Conservation (phyloP, 352 stramenopile species). For the Globisporangium spinosum region DNA sequence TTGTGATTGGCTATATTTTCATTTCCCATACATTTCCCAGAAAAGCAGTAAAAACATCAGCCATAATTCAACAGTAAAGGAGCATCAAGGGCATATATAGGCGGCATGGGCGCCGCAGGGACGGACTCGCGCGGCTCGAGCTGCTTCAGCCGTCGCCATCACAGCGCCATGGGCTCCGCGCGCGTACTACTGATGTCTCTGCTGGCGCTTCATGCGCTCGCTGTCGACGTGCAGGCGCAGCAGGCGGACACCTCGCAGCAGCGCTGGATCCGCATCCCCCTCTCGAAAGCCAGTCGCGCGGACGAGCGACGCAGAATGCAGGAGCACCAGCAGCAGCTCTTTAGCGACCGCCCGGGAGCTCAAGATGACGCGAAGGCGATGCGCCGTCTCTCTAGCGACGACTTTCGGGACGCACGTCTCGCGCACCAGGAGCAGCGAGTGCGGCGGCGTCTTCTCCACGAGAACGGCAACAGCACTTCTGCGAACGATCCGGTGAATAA, state of each 20-base stretch:
- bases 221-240: not conserved
- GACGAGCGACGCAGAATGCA: conserved; percentile 4
- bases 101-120: conserved; percentile 8
- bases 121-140: not conserved
- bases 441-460: conserved; percentile 32
- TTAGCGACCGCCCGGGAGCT: not conserved
- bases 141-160: not conserved
- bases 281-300: conserved; percentile 14
- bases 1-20: not conserved
- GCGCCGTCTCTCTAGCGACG: conserved; percentile 7
- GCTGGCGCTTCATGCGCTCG: not conserved
- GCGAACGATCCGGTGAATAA: conserved; percentile 12
- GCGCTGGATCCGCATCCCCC: conserved; percentile 24
- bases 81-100: not conserved
- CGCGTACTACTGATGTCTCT: not conserved
- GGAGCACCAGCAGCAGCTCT: conserved; percentile 12
- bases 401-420: conserved; percentile 19
- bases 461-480: not conserved
- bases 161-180: not conserved
- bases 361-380: too few relatives aligned
- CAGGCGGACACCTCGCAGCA: not conserved
- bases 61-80: conserved; percentile 1
- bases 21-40: not conserved
- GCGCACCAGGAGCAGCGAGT: conserved; percentile 47
- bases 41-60: not conserved